A percentile compares a stretch with the other conserved stretches of the same genome.
Evolutionary conservation across 2,329 filamentous ascomycete species (phyloP).

Genomic region (Penicillium sp.): DNA sequence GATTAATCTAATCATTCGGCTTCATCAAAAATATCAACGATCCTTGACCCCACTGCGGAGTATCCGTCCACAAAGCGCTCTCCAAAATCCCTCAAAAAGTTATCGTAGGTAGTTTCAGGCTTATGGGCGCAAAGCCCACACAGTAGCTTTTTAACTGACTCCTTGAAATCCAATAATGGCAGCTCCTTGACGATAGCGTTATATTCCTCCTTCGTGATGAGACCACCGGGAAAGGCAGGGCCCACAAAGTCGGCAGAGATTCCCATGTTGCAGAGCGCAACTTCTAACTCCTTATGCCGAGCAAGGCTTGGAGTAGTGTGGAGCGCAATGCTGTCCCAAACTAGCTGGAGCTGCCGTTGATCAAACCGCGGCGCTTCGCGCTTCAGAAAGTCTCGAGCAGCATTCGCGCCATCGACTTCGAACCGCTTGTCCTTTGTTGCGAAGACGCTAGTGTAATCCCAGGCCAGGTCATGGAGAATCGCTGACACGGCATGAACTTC

Average conservation of each 20-base stretch:
- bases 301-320: constrained; percentile 47
- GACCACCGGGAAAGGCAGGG: constrained; percentile 32
- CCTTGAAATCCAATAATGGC: constrained; percentile 40
- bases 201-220: constrained; percentile 36
- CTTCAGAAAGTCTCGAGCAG: constrained; percentile 46
- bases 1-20: not conserved
- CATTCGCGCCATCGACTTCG: constrained; percentile 56
- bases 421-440: constrained; percentile 53
- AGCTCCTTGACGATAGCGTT: constrained; percentile 37
- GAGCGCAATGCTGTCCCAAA: constrained; percentile 57
- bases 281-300: constrained; percentile 50
- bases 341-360: constrained; percentile 48
- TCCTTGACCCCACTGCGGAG: not conserved
- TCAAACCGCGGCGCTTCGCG: constrained; percentile 40
- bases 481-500: constrained; percentile 8
- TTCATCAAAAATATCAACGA: not conserved
- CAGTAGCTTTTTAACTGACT: constrained; percentile 42
- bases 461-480: constrained; percentile 37
- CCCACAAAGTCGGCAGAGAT: constrained; percentile 48
- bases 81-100: constrained; percentile 34
- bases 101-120: constrained; percentile 45
- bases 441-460: constrained; percentile 41
- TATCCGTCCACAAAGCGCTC: constrained; percentile 11
- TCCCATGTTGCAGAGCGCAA: constrained; percentile 38
- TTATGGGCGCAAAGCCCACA: constrained; percentile 48